phyloP scores from a whole-genome alignment of 192 early-diverging fungal genomes.

The Lobulomyces angularis region DNA sequence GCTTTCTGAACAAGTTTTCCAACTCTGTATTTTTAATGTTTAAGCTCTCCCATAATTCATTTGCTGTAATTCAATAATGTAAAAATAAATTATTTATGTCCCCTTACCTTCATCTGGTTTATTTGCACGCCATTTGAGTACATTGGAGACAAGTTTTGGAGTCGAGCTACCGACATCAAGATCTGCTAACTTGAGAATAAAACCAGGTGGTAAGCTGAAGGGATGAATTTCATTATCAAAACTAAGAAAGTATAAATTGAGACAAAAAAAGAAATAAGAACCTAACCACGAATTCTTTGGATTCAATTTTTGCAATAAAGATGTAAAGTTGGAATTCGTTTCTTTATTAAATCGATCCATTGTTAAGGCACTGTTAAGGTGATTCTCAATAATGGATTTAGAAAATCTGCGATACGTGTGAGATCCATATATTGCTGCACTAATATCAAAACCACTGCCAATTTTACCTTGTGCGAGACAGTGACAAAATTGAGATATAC shows the following conservation, averaged over 20 bases:
- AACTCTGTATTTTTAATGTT: slow-evolving; percentile 46
- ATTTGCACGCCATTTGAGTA: slow-evolving; percentile 69
- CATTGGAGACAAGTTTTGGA: slow-evolving; percentile 76
- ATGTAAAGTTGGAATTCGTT: no score
- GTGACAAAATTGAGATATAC: slow-evolving; percentile 80
- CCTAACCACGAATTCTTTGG: background rate
- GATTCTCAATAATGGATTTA: slow-evolving; percentile 42
- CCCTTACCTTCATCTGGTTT: slow-evolving; percentile 44
- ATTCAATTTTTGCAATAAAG: no score
- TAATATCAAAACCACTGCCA: slow-evolving; percentile 93
- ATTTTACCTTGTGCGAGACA: slow-evolving; percentile 98
- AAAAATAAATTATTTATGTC: background rate
- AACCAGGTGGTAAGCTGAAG: slow-evolving; percentile 57
- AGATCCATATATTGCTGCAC: slow-evolving; percentile 79
- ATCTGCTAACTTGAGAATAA: slow-evolving; percentile 76
- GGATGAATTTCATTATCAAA: slow-evolving; percentile 52
- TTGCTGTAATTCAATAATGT: slow-evolving; percentile 16
- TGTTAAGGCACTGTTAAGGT: no score
- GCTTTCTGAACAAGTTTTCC: slow-evolving; percentile 35
- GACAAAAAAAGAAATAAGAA: slow-evolving; percentile 1
- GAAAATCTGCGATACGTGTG: slow-evolving; percentile 78
- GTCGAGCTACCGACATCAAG: slow-evolving; percentile 90
- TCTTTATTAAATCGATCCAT: no score
- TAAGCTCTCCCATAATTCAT: slow-evolving; percentile 47
- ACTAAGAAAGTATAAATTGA: background rate